Base-by-base conservation (phyloP, 1,284 basidiomycete genomes). In the Sporisorium exsertum region DNA sequence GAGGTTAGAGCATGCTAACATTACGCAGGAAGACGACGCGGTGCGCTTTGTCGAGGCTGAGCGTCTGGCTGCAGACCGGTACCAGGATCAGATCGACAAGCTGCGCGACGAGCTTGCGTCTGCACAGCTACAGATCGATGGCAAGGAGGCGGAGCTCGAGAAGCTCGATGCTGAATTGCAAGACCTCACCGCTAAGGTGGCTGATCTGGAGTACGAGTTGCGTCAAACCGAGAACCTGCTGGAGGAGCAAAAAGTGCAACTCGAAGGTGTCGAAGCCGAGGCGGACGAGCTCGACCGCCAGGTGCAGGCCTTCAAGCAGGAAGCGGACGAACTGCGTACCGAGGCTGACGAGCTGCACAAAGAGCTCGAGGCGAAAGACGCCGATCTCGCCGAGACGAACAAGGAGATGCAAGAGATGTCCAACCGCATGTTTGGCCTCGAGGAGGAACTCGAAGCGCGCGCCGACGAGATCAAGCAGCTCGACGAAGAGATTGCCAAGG, bases 401-500 rank as follows among this genome's bases (percentile, higher is more conserved):
- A 86, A 87, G 64, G 87, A 93, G 45, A 91, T 94, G 60, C 89
- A 71, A 22, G 88, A 22, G 89, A 90, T 45, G 65, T 77, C 74
- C 33, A 73, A 77, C 43, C 64, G 70, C 57, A 66, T 72, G 65
- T 73, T 69, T 29, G 68, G 63, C 4, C 64, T 76, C 15, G 81
- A 83, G 35, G 69, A 81, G 45, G 70, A 76, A 56, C 60, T 72
- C 40, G 76, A 79, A 56, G 64, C 66, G 49, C 58, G 76, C 13
- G 71, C 62, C n/a, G 76, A 73, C 47, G 80, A 93, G 80, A 88
- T 92, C 63, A 85, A 86, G 42, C 81, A 84, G 42, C 81, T 87
- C 4, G 85, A 87, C 58, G 84, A 87, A 10, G 88, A 88, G 64
- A 83, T 85, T 24, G 92, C 93, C 77, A 91, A 92, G 61, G 89